Percentiles rank a stretch among this genome's conserved stretches.
Conservation (phyloP, 129 eudicot species). For the sunflower (Helianthus annuus) region HanXRQr2.0-SUNRISE NC_035449.2:95433489-95433988, state of each 20-base stretch:
- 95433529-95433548: neutral
- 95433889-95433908: too few species aligned
- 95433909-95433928: too few species aligned
- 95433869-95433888: too few species aligned
- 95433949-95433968: too few species aligned
- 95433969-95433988: too few species aligned
- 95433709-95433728: neutral
- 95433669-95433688: constrained; percentile 79
- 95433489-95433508: neutral
- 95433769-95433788: constrained; percentile 6
- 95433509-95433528: neutral
- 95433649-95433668: constrained; percentile 98
- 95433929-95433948: too few species aligned
- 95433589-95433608: neutral
- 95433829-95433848: too few species aligned
- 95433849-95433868: too few species aligned
- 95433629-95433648: constrained; percentile 91
- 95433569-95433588: neutral
- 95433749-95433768: neutral
- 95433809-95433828: constrained; percentile 1
- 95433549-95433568: too few species aligned
- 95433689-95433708: constrained; percentile 3
- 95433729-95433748: neutral
- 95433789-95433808: neutral
- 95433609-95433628: constrained; percentile 55